phyloP scores from a whole-genome alignment of 106 monocot species.

The Dendrobium nobile region DNA sequence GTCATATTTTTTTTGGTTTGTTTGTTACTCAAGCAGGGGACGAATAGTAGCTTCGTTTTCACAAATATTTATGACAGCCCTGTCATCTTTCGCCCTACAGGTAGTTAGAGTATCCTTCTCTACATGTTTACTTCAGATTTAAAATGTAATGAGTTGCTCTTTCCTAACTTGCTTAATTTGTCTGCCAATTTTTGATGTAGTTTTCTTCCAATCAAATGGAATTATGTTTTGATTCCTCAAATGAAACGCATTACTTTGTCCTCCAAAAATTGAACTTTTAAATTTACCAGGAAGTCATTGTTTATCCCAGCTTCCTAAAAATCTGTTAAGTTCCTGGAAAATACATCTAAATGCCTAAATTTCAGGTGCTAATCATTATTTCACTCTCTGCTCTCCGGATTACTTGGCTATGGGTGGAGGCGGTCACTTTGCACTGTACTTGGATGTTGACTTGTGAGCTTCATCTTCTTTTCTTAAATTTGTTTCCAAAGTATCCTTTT shows the following conservation, averaged over 20 bases:
- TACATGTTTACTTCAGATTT: not conserved
- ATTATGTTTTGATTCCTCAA: not conserved
- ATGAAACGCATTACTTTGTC: not conserved
- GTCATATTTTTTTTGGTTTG: not conserved
- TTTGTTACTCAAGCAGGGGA: constrained; percentile 53
- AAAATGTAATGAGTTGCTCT: not conserved
- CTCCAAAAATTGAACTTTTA: too few species aligned
- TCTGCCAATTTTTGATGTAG: not conserved
- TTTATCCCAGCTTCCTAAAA: not conserved
- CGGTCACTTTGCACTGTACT: constrained; percentile 91
- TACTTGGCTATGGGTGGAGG: constrained; percentile 93
- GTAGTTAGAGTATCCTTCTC: constrained; percentile 19
- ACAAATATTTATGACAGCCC: constrained; percentile 58
- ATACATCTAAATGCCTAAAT: not conserved
- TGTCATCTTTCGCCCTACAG: constrained; percentile 84
- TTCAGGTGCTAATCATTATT: constrained; percentile 93
- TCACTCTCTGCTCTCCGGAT: constrained; percentile 72
- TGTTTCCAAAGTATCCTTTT: not conserved
- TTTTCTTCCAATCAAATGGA: not conserved
- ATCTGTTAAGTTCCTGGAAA: not conserved
- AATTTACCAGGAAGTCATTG: not conserved
- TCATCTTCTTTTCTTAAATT: not conserved
- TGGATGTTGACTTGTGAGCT: constrained; percentile 89
- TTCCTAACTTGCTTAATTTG: not conserved
- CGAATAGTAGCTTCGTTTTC: constrained; percentile 79